Evolutionary conservation across 768 basidiomycete genomes (phyloP).

Genomic region (Phylloporus sp.): DNA sequence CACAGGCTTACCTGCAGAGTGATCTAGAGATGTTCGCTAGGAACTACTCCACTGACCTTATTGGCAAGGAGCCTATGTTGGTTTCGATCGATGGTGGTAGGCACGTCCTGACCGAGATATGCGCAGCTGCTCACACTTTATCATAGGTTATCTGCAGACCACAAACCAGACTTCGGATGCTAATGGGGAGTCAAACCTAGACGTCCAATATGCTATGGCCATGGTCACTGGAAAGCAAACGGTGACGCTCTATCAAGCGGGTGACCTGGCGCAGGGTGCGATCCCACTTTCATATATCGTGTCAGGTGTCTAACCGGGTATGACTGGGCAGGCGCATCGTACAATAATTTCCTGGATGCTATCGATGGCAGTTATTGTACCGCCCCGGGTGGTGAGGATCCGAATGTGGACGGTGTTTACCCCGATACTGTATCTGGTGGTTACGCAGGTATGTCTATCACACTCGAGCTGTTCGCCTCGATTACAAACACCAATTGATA

Average conservation of each 20-base stretch:
- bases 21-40: constrained; percentile 33
- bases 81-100: constrained; percentile 36
- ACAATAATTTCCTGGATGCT: constrained; percentile 38
- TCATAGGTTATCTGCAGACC: constrained; percentile 26
- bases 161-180: constrained; percentile 4
- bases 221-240: constrained; percentile 26
- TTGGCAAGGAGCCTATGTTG: constrained; percentile 25
- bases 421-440: constrained; percentile 21
- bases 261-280: constrained; percentile 25
- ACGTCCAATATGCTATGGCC: constrained; percentile 31
- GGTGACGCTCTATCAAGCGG: constrained; percentile 32
- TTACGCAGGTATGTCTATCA: constrained; percentile 14
- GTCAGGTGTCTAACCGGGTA: neutral
- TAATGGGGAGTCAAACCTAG: constrained; percentile 31
- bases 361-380: constrained; percentile 35
- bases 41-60: constrained; percentile 15
- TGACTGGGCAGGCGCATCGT: constrained; percentile 25
- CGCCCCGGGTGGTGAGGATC: constrained; percentile 34
- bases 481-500: constrained; percentile 1
- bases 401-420: constrained; percentile 22
- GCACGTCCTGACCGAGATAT: neutral
- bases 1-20: constrained; percentile 26
- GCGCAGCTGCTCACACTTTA: neutral
- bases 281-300: neutral
- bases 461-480: neutral